Percentiles rank a stretch among this genome's conserved stretches.
These are phyloP conservation scores for Serendipita vermifera DNA, from an alignment of 768 basidiomycete genomes.

Conservation along the genomic window DNA sequence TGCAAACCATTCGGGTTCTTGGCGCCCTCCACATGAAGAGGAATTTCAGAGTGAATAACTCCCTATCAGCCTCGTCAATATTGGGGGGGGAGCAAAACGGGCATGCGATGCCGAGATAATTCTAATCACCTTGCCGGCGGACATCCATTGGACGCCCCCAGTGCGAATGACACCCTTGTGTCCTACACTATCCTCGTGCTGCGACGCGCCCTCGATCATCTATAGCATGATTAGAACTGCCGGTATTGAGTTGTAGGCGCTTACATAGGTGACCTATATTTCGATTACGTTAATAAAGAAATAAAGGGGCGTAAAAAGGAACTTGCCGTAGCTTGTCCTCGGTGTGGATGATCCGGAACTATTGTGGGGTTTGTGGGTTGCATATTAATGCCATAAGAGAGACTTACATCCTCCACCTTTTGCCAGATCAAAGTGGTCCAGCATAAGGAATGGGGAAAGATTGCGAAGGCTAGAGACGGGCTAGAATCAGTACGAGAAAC, in stretches of 20 bases:
- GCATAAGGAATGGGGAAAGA: constrained; percentile 81
- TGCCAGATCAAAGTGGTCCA: constrained; percentile 15
- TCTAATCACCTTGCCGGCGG: constrained; percentile 38
- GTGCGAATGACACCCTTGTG: constrained; percentile 61
- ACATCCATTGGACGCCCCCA: constrained; percentile 96
- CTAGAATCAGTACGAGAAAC: too few relatives aligned
- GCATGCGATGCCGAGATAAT: constrained; percentile 2
- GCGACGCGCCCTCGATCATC: constrained; percentile 36
- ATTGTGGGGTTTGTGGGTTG: constrained; percentile 20
- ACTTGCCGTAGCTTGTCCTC: constrained; percentile 67
- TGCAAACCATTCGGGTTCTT: constrained; percentile 77
- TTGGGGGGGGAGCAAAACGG: background rate
- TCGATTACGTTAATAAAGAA: constrained; percentile 21
- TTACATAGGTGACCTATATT: constrained; percentile 55
- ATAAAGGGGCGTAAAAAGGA: background rate
- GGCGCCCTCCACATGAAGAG: constrained; percentile 50
- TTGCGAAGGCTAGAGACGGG: too few relatives aligned
- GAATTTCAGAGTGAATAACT: constrained; percentile 81
- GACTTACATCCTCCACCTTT: constrained; percentile 8
- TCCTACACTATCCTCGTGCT: constrained; percentile 86
- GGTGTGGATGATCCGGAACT: constrained; percentile 83
- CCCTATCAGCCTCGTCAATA: background rate
- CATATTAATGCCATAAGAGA: constrained; percentile 11
- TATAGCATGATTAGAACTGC: background rate
- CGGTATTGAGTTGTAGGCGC: constrained; percentile 45